phyloP scores from a whole-genome alignment of 352 stramenopile genomes.

The Thalassiosira hispida region DNA sequence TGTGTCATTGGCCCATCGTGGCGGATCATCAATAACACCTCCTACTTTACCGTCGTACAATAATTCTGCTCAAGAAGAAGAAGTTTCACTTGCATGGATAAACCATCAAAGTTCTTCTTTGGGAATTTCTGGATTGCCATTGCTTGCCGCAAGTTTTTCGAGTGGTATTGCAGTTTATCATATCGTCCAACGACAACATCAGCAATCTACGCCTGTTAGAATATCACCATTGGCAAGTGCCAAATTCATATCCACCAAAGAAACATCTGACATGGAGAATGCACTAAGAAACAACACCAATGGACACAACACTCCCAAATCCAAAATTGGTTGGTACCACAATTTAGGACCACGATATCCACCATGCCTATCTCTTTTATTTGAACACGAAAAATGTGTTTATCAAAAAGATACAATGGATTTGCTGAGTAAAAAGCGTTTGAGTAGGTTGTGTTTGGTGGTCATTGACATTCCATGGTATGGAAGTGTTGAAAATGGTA shows the following conservation, averaged over 20 bases:
- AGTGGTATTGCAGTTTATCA: slow-evolving; percentile 77
- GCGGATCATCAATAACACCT: not conserved
- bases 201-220: not conserved
- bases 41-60: not conserved
- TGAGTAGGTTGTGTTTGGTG: slow-evolving; percentile 58
- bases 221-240: slow-evolving; percentile 34
- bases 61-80: slow-evolving; percentile 11
- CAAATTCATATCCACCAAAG: slow-evolving; percentile 30
- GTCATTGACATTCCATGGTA: slow-evolving; percentile 65
- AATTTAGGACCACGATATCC: slow-evolving; percentile 61
- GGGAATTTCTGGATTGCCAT: slow-evolving; percentile 45
- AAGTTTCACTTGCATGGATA: slow-evolving; percentile 60
- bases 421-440: not conserved
- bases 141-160: slow-evolving; percentile 72
- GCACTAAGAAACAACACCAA: not conserved
- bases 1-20: not conserved
- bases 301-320: slow-evolving; percentile 28
- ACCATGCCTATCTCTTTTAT: slow-evolving; percentile 55
- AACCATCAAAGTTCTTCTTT: slow-evolving; percentile 7
- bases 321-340: slow-evolving; percentile 60
- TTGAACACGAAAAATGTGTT: slow-evolving; percentile 28
- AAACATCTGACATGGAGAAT: slow-evolving; percentile 30
- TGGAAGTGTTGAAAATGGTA: slow-evolving; percentile 23
- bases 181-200: slow-evolving; percentile 21
- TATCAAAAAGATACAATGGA: slow-evolving; percentile 10